Percentiles rank a stretch among this genome's conserved stretches.
Evolutionary conservation across 176 grass and related monocot species (phyloP).

Genomic region (Musa schizocarpa): DNA sequence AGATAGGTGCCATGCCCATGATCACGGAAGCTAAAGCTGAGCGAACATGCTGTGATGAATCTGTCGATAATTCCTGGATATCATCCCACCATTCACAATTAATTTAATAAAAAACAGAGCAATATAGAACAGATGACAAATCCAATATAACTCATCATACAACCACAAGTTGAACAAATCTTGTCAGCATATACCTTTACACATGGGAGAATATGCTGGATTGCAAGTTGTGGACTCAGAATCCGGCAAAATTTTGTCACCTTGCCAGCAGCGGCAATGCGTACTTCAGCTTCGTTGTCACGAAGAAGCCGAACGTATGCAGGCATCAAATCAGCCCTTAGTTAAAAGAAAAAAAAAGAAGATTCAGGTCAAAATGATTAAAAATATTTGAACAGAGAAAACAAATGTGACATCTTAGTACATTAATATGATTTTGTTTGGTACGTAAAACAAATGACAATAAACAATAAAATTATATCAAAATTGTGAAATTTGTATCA

Average conservation of each 20-base stretch:
- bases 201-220: conserved; percentile 85
- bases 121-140: background rate
- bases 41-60: conserved; percentile 97
- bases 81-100: background rate
- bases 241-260: conserved; percentile 92
- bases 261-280: conserved; percentile 93
- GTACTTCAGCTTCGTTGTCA: conserved; percentile 96
- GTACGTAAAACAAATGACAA: background rate
- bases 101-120: background rate
- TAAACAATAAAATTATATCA: background rate
- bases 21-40: conserved; percentile 97
- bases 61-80: conserved; percentile 65
- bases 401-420: background rate
- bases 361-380: background rate
- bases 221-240: conserved; percentile 55
- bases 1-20: conserved; percentile 94
- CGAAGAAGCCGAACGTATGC: conserved; percentile 90
- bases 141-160: background rate
- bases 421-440: background rate
- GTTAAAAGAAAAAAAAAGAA: conserved; percentile 14
- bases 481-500: background rate
- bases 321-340: conserved; percentile 62
- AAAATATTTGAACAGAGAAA: background rate
- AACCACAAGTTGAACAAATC: background rate
- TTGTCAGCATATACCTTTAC: conserved; percentile 48